Evolutionary conservation across 2,329 filamentous ascomycete species (phyloP).

Genomic region (Chaetomiaceae sp.): DNA sequence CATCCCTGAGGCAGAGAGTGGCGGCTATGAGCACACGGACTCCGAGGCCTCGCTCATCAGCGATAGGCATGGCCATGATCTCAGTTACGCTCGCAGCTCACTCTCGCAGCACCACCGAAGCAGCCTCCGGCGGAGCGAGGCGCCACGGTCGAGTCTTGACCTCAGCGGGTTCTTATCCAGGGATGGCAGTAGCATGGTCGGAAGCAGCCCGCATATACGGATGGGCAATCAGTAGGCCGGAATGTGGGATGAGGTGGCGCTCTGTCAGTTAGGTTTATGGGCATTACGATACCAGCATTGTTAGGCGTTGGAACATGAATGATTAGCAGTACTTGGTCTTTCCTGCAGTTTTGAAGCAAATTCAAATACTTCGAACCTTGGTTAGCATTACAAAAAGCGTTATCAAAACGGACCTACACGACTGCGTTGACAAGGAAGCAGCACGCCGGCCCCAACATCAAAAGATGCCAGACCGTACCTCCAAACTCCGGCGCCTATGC

Average conservation of each 20-base stretch:
- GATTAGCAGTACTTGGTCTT: background rate
- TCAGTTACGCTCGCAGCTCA: constrained; percentile 21
- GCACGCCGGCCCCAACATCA: constrained; percentile 4
- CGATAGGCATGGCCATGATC: constrained; percentile 29
- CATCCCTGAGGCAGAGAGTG: constrained; percentile 58
- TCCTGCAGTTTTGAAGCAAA: background rate
- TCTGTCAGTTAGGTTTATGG: background rate
- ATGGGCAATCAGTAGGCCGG: constrained; percentile 24
- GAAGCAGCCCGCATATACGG: constrained; percentile 47
- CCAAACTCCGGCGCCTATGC: constrained; percentile 13
- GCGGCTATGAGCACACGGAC: constrained; percentile 71
- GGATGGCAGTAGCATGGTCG: constrained; percentile 52
- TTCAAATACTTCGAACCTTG: constrained; percentile 3
- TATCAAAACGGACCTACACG: constrained; percentile 5
- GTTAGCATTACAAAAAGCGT: constrained; percentile 12
- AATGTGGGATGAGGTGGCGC: background rate
- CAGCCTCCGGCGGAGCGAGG: constrained; percentile 26
- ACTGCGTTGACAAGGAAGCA: constrained; percentile 1
- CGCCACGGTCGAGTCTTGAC: constrained; percentile 47
- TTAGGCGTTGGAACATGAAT: background rate
- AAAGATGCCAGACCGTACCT: no score
- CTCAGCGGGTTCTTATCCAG: constrained; percentile 50
- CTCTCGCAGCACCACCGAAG: constrained; percentile 15
- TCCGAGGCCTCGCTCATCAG: constrained; percentile 60
- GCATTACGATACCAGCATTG: constrained; percentile 12